Percentiles rank a stretch among this genome's conserved stretches.
Conservation (phyloP, 2,329 filamentous ascomycete species). For the Cladosporium sp. region DNA sequence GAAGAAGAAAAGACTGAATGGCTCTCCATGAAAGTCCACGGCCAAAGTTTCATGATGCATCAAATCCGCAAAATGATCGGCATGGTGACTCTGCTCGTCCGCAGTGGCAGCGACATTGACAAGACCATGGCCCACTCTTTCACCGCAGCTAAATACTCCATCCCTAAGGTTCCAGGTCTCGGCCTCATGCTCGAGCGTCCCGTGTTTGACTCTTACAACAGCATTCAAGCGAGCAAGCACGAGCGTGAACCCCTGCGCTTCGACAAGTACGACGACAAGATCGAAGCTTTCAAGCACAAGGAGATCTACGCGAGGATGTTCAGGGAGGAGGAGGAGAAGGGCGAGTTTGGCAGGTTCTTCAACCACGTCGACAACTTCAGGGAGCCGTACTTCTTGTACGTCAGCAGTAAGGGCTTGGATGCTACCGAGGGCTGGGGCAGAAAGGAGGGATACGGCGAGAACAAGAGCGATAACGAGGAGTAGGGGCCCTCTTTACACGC, state of each 20-base stretch:
- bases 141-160: slow-evolving; percentile 66
- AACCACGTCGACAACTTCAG: slow-evolving; percentile 49
- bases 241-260: slow-evolving; percentile 72
- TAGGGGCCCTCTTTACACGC: background rate
- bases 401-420: slow-evolving; percentile 46
- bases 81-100: slow-evolving; percentile 78
- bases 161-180: slow-evolving; percentile 88
- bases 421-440: slow-evolving; percentile 35
- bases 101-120: slow-evolving; percentile 69
- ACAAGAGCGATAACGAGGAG: slow-evolving; percentile 5
- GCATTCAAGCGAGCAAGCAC: slow-evolving; percentile 60
- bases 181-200: slow-evolving; percentile 85
- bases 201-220: slow-evolving; percentile 87
- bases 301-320: slow-evolving; percentile 94
- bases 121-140: slow-evolving; percentile 72
- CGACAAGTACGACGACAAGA: slow-evolving; percentile 67
- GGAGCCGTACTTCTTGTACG: slow-evolving; percentile 45
- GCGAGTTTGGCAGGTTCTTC: slow-evolving; percentile 58
- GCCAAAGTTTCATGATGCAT: slow-evolving; percentile 99
- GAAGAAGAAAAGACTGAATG: slow-evolving; percentile 70
- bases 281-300: slow-evolving; percentile 83
- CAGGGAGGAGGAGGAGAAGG: slow-evolving; percentile 75
- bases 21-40: slow-evolving; percentile 92
- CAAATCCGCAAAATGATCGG: slow-evolving; percentile 99
- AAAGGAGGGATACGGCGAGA: slow-evolving; percentile 14